These are phyloP conservation scores for Flaveria ramosissima DNA, from an alignment of 129 eudicot genomes.

Conservation along the genomic window DNA sequence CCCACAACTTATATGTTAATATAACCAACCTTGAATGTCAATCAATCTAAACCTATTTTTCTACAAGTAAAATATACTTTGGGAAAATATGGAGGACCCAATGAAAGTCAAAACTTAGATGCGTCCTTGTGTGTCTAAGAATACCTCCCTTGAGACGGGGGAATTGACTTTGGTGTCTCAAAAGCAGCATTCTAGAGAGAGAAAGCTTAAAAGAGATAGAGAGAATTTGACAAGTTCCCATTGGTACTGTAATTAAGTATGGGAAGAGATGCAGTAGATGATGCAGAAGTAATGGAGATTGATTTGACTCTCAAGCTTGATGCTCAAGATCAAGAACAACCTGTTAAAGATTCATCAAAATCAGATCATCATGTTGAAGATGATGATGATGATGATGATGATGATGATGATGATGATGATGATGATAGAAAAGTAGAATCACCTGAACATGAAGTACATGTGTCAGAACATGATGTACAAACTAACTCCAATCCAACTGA, in stretches of 20 bases:
- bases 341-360: constrained; percentile 31
- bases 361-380: constrained; percentile 31
- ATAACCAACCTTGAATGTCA: constrained; percentile 9
- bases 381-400: constrained; percentile 24
- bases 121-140: constrained; percentile 62
- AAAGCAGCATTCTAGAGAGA: constrained; percentile 43
- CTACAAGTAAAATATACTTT: constrained; percentile 19
- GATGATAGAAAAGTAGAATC: constrained; percentile 20
- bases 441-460: constrained; percentile 27
- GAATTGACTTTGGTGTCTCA: constrained; percentile 87
- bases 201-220: neutral
- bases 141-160: constrained; percentile 52
- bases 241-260: constrained; percentile 26
- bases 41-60: neutral
- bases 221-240: neutral
- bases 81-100: constrained; percentile 30
- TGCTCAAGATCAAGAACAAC: constrained; percentile 45
- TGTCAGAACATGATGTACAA: constrained; percentile 21
- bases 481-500: constrained; percentile 22
- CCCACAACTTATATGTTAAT: constrained; percentile 4
- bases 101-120: constrained; percentile 75
- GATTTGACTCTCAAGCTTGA: constrained; percentile 70
- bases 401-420: constrained; percentile 13
- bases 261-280: constrained; percentile 1
- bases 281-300: constrained; percentile 39